Percentiles rank a stretch among this genome's conserved stretches.
Evolutionary conservation across 1,139 yeast species (phyloP).

Genomic region (Kodamaea ohmeri): DNA sequence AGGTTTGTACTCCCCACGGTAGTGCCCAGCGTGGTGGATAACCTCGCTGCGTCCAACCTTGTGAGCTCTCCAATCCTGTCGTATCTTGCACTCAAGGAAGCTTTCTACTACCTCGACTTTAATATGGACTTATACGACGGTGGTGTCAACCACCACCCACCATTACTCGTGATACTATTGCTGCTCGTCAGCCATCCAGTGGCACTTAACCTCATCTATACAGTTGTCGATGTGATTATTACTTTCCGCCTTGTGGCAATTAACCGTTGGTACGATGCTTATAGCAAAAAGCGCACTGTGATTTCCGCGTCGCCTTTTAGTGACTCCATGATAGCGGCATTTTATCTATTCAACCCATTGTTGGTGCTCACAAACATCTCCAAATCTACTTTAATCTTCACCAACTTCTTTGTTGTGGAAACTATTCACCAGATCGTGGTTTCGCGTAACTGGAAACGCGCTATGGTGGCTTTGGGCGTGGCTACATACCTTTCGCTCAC

Average conservation of each 20-base stretch:
- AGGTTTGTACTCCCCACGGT: constrained; percentile 33
- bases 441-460: constrained; percentile 36
- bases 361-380: constrained; percentile 64
- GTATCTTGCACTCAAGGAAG: constrained; percentile 68
- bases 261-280: constrained; percentile 32
- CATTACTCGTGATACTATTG: constrained; percentile 57
- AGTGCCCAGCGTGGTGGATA: constrained; percentile 30
- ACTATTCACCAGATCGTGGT: constrained; percentile 49
- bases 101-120: constrained; percentile 64
- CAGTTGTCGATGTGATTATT: constrained; percentile 41
- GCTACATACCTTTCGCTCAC: constrained; percentile 66
- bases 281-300: neutral
- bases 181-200: constrained; percentile 32
- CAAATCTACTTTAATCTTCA: constrained; percentile 62
- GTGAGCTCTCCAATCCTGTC: constrained; percentile 79
- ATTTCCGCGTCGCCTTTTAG: constrained; percentile 22
- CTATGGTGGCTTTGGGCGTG: constrained; percentile 56
- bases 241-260: constrained; percentile 41
- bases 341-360: constrained; percentile 81
- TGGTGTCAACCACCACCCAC: constrained; percentile 85
- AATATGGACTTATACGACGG: constrained; percentile 73
- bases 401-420: constrained; percentile 55
- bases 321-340: constrained; percentile 50
- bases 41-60: constrained; percentile 49
- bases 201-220: constrained; percentile 35